These are phyloP conservation scores for Colletotrichum theobromicola DNA, from an alignment of 2,329 filamentous ascomycete genomes.

Conservation along the genomic window DNA sequence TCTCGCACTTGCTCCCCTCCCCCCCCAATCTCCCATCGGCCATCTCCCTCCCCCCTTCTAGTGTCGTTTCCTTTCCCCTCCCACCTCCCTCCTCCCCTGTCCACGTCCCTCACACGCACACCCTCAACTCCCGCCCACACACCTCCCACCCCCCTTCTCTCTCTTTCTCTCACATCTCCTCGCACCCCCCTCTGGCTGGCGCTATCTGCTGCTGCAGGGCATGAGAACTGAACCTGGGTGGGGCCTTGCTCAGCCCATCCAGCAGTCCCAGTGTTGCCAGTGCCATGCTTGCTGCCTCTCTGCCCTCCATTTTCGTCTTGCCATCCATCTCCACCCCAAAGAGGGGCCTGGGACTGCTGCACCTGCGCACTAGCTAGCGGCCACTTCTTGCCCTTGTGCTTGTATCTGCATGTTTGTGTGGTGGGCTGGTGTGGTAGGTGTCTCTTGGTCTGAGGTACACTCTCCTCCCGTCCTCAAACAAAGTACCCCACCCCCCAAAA, in stretches of 20 bases:
- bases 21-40: background rate
- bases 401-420: constrained; percentile 4
- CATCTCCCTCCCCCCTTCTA: background rate
- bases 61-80: background rate
- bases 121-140: background rate
- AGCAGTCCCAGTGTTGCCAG: constrained; percentile 5
- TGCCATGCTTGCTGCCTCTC: constrained; percentile 15
- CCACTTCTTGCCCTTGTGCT: constrained; percentile 18
- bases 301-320: constrained; percentile 15
- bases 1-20: background rate
- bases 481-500: background rate
- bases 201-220: constrained; percentile 21
- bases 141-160: background rate
- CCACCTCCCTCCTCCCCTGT: background rate
- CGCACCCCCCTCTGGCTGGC: background rate
- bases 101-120: background rate
- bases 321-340: constrained; percentile 10
- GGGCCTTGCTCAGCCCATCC: constrained; percentile 19
- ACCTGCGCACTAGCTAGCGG: constrained; percentile 15
- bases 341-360: background rate
- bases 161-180: background rate
- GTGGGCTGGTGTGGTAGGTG: background rate
- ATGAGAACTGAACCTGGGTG: constrained; percentile 13
- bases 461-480: background rate
- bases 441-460: background rate